These are phyloP conservation scores for Neurospora africana DNA, from an alignment of 495 filamentous ascomycete species.

Conservation along the genomic window DNA sequence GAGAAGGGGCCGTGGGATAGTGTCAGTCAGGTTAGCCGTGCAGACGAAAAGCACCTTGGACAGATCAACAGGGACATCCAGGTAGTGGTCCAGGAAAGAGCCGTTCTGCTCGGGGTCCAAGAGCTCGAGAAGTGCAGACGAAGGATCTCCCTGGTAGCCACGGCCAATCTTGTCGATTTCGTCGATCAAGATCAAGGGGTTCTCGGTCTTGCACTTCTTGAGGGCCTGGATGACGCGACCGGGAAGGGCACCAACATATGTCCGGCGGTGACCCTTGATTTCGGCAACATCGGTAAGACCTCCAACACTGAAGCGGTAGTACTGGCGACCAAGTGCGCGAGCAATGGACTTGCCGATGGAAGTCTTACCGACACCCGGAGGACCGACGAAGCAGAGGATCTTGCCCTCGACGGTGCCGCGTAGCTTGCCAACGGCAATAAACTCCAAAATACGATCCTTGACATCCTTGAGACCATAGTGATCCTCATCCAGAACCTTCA, in stretches of 20 bases:
- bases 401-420: constrained; percentile 97
- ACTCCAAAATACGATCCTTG: constrained; percentile 97
- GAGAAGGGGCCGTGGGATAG: constrained; percentile 85
- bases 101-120: constrained; percentile 97
- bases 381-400: constrained; percentile 95
- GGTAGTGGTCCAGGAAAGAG: constrained; percentile 96
- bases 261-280: constrained; percentile 95
- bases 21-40: constrained; percentile 98
- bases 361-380: constrained; percentile 92
- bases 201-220: constrained; percentile 99
- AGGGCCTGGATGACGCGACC: constrained; percentile 95
- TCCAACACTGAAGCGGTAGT: constrained; percentile 96
- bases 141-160: constrained; percentile 91
- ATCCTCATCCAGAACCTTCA: constrained; percentile 87
- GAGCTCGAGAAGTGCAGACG: constrained; percentile 86
- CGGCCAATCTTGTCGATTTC: constrained; percentile 96
- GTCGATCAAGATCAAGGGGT: constrained; percentile 92
- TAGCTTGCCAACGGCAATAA: constrained; percentile 96
- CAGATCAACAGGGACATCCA: constrained; percentile 96
- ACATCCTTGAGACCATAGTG: constrained; percentile 97
- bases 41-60: constrained; percentile 98
- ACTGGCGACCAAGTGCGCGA: constrained; percentile 84
- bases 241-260: constrained; percentile 92
- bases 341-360: constrained; percentile 98
- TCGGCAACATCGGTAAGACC: constrained; percentile 98